A percentile compares a stretch with the other conserved stretches of the same genome.
These are phyloP conservation scores for Borealophlyctis nickersoniae DNA, from an alignment of 192 early-diverging fungal genomes.

Conservation along the genomic window DNA sequence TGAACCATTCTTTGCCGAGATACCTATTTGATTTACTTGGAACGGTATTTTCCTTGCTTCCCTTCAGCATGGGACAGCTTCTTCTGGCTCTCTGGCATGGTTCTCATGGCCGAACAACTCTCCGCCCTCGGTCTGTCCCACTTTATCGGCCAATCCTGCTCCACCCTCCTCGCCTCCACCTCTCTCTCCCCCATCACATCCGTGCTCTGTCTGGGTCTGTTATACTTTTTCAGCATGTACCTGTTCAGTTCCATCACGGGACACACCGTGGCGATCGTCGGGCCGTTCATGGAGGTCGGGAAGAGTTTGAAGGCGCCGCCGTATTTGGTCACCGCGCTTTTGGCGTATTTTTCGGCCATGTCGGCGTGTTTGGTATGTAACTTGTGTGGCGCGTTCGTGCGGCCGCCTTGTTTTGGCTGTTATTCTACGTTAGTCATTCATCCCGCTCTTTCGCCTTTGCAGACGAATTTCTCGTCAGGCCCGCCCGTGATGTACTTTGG, in stretches of 20 bases:
- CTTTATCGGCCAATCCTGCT: constrained; percentile 58
- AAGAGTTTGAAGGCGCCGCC: constrained; percentile 56
- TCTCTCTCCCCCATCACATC: constrained; percentile 38
- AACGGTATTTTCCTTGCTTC: neutral
- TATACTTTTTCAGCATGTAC: constrained; percentile 66
- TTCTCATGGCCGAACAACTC: constrained; percentile 72
- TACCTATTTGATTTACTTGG: neutral
- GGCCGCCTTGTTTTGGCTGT: neutral
- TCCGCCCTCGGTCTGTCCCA: constrained; percentile 64
- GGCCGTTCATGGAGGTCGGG: constrained; percentile 72
- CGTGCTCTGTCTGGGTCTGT: constrained; percentile 44
- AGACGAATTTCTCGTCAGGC: constrained; percentile 43
- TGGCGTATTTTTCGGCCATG: constrained; percentile 65
- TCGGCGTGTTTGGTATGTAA: constrained; percentile 48
- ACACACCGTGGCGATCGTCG: constrained; percentile 68
- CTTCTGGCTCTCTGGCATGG: constrained; percentile 78
- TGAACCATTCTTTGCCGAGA: neutral
- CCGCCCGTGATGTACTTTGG: constrained; percentile 39
- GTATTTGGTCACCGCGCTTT: constrained; percentile 48
- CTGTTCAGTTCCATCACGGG: constrained; percentile 72
- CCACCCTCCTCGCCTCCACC: constrained; percentile 28
- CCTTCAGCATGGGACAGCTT: constrained; percentile 67
- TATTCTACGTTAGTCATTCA: neutral
- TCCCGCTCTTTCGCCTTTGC: neutral
- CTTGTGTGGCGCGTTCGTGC: neutral